These are phyloP conservation scores for Backusella liffmaniae DNA, from an alignment of 192 early-diverging fungal species.

Conservation along the genomic window DNA sequence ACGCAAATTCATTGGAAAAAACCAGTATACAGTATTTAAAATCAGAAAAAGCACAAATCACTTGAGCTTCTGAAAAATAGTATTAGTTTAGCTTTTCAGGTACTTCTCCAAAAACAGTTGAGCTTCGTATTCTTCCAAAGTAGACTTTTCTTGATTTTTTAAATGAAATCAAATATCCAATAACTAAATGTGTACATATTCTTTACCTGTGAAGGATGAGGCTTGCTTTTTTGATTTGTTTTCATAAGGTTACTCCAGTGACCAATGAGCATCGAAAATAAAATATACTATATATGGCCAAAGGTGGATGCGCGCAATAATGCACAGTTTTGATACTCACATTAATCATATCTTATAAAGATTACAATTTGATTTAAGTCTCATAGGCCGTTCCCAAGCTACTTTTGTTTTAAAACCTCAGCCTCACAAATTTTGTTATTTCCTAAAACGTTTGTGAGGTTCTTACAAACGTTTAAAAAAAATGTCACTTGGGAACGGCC, in stretches of 20 bases:
- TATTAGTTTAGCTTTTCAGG: too few species aligned
- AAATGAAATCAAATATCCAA: neutral
- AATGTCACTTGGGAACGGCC: too few species aligned
- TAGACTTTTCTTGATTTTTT: neutral
- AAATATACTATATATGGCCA: neutral
- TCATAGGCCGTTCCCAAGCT: too few species aligned
- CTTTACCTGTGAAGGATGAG: neutral
- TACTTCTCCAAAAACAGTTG: neutral
- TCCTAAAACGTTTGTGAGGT: too few species aligned
- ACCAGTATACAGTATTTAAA: too few species aligned
- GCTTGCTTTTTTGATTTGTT: neutral
- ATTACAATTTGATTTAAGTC: neutral
- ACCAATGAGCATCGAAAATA: neutral
- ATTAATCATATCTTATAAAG: neutral
- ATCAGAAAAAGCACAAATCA: too few species aligned
- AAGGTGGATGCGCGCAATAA: neutral
- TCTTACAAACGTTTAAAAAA: too few species aligned
- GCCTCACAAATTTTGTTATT: too few species aligned
- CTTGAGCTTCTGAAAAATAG: too few species aligned
- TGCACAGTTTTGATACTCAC: neutral
- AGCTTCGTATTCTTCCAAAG: neutral
- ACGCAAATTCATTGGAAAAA: too few species aligned
- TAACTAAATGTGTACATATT: neutral
- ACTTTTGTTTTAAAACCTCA: too few species aligned
- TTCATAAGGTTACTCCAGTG: neutral